Evolutionary conservation across 306 rosid species (phyloP).

Genomic region (Macrotyloma uniflorum): DNA sequence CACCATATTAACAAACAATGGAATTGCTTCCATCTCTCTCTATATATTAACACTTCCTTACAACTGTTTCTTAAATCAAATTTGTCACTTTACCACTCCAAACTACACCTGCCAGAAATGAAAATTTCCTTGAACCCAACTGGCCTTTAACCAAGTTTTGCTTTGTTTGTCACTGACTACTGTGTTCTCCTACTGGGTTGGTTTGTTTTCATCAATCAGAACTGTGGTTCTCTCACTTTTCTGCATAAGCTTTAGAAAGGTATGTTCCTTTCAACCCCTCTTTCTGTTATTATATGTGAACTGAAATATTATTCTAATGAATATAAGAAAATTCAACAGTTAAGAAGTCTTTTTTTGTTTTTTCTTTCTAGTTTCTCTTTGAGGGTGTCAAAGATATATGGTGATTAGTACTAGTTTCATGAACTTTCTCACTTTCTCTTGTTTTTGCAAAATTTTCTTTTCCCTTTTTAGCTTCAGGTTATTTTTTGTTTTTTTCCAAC

Average conservation of each 20-base stretch:
- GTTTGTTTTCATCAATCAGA: conserved; percentile 25
- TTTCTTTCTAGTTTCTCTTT: not conserved
- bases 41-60: not conserved
- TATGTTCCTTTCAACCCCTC: conserved; percentile 11
- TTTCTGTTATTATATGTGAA: not conserved
- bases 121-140: not conserved
- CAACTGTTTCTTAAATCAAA: not conserved
- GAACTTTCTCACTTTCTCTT: not conserved
- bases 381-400: not conserved
- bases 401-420: conserved; percentile 9
- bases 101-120: conserved; percentile 39
- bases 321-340: not conserved
- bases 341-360: not conserved
- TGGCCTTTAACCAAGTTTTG: not conserved
- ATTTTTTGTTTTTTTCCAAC: not conserved
- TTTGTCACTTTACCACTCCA: not conserved
- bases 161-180: not conserved
- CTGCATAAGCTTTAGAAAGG: conserved; percentile 28
- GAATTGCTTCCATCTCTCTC: conserved; percentile 26
- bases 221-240: conserved; percentile 29
- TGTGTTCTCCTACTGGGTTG: conserved; percentile 35
- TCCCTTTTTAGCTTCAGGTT: not conserved
- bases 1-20: not conserved
- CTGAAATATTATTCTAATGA: not conserved
- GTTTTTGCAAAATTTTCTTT: not conserved